Evolutionary conservation across 305 asterid genomes (phyloP).

Genomic region (Galium porrigens): DNA sequence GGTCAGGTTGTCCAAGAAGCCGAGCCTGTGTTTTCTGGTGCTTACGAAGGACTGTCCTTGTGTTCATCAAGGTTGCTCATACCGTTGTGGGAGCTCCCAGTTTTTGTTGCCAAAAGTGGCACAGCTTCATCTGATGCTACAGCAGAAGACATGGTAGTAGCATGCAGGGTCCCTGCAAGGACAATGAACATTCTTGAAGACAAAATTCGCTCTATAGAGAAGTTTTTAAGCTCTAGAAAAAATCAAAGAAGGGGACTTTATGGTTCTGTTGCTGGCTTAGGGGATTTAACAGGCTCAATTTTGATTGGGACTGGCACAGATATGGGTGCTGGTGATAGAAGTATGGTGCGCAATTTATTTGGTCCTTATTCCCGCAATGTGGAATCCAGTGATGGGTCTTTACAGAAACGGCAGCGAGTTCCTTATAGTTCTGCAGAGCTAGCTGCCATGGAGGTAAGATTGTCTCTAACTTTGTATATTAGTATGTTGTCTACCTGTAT

Average conservation of each 20-base stretch:
- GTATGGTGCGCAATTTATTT: slow-evolving; percentile 69
- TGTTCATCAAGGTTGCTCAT: slow-evolving; percentile 83
- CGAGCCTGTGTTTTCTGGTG: slow-evolving; percentile 90
- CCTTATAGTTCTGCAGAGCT: slow-evolving; percentile 79
- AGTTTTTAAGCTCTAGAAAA: slow-evolving; percentile 70
- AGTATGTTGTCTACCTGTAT: slow-evolving; percentile 13
- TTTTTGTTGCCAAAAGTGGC: slow-evolving; percentile 57
- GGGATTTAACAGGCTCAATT: slow-evolving; percentile 81
- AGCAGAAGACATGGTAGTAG: slow-evolving; percentile 48
- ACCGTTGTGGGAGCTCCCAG: slow-evolving; percentile 97
- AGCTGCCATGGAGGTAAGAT: slow-evolving; percentile 92
- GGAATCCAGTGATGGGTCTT: slow-evolving; percentile 43
- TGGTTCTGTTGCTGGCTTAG: slow-evolving; percentile 90
- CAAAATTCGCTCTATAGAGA: slow-evolving; percentile 81
- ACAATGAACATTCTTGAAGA: slow-evolving; percentile 84
- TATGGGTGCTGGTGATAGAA: slow-evolving; percentile 59
- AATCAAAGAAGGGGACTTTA: slow-evolving; percentile 88
- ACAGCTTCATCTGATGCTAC: slow-evolving; percentile 35
- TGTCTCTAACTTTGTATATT: slow-evolving; percentile 16
- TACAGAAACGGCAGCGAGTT: slow-evolving; percentile 71
- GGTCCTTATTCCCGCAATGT: slow-evolving; percentile 57
- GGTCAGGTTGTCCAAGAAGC: slow-evolving; percentile 98
- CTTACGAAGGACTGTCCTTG: slow-evolving; percentile 86
- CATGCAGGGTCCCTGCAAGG: slow-evolving; percentile 64
- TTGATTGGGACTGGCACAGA: slow-evolving; percentile 67